Base-by-base conservation (phyloP, 768 basidiomycete species). In the Trametes punicea region DNA sequence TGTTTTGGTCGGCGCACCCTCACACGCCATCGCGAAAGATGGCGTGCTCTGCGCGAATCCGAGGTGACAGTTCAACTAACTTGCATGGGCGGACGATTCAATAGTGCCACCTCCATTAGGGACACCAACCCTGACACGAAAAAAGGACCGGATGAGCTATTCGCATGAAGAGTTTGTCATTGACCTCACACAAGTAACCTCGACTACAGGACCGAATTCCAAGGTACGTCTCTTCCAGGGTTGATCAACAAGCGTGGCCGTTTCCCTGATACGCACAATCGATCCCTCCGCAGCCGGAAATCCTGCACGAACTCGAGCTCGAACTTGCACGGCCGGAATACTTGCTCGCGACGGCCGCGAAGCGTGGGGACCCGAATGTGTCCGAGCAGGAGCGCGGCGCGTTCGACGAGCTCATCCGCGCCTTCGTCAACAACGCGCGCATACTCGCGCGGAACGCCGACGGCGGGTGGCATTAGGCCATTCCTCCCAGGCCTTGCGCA, bases 71-170 rank as follows among this genome's bases (percentile, higher is more conserved):
- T 23, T 42, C 27, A 25, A 39, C 49, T 41, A 49, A 46, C 27
- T 16, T 25, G 13, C 41, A 33, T 26, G 29, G 25, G 25, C 15
- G 26, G 10, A 29, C 34, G 30, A 33, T 20, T 42, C 18, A 1
- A 26, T 10, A 91, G 90, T 83, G n/a, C 62, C 77, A 2, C 87
- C 84, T 62, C 90, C 89, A 0, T 63, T 84, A 40, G 90, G 89
- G 11, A 68, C 80, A 6, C 70, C 87, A 1, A 77, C 79, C 8
- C 73, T 81, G 61, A 79, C 82, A 29, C 80, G 90, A 55, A 77
- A 80, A 74, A 99, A 97, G 73, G 92, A 99, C 72, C 80, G 97
- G 41, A 78, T 98, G 69, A 89, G 90, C 65, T 99, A 99, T 70
- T 74, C 85, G 3, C 97, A 99, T 70, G 94, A 98, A 70, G 86